Percentiles rank a stretch among this genome's conserved stretches.
Evolutionary conservation across 176 grass and related monocot species (phyloP).

Genomic region (Phragmites australis): DNA sequence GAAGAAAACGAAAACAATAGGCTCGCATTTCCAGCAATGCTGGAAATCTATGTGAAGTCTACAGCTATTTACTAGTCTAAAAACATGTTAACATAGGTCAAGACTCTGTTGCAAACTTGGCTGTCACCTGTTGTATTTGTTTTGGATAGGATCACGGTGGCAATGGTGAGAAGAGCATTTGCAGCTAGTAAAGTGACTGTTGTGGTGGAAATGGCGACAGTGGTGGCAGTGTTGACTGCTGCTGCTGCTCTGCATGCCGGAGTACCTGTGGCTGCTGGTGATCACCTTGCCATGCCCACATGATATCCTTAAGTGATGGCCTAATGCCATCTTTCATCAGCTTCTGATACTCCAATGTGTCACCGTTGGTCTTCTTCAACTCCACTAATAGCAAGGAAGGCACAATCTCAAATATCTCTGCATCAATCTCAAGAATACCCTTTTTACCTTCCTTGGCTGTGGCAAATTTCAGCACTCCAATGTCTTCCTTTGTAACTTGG

Average conservation of each 20-base stretch:
- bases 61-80: background rate
- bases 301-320: constrained; percentile 63
- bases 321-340: constrained; percentile 68
- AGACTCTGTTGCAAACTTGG: background rate
- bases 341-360: constrained; percentile 80
- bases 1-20: background rate
- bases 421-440: constrained; percentile 58
- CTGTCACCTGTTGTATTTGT: background rate
- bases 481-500: constrained; percentile 60
- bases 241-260: constrained; percentile 11
- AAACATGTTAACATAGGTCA: background rate
- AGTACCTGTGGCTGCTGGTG: constrained; percentile 4
- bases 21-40: background rate
- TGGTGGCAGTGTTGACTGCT: background rate
- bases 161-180: background rate
- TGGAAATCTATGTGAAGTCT: constrained; percentile 13
- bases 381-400: constrained; percentile 64
- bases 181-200: background rate
- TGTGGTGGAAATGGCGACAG: constrained; percentile 4
- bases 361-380: constrained; percentile 69
- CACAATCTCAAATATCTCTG: constrained; percentile 61
- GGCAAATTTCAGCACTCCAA: constrained; percentile 60
- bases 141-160: background rate
- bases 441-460: constrained; percentile 63
- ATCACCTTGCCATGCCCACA: constrained; percentile 77